Evolutionary conservation across 306 rosid genomes (phyloP), one percentile per base, ranked within the genome.

Genomic region (Hippophae rhamnoides): DNA sequence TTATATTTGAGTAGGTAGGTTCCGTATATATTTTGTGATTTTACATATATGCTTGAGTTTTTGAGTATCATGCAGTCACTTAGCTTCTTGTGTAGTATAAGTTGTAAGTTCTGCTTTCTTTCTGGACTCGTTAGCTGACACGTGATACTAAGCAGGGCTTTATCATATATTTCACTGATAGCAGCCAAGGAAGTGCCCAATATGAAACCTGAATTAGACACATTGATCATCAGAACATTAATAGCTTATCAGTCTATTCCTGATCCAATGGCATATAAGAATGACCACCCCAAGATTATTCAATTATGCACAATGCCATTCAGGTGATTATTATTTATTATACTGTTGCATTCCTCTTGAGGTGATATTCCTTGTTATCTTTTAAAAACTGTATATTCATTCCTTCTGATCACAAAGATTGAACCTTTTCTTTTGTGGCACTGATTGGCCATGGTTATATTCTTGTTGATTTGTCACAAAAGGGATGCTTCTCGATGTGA

Each of bases 231-330:
- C 76, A 74, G 77, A 67, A 85, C 82, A 23, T 73, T 92, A 69
- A 77, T 81, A 70, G 98, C 98, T 45, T 87, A 87, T 60, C 98
- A 81, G 66, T 88, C 95, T 58, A 80, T 92, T 72, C 95, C 93
- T 54, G 89, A 92, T 78, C 93, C 98, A 14, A 52, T 63, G 65
- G 65, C 88, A 73, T 92, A 81, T 75, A 85, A 76, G 74, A 85
- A 74, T 63, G 98, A 87, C 69, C 95, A 87, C 74, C 74, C 81
- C 55, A 84, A 67, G 76, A 80, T 92, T 58, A 84, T 85, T 68
- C 86, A 85, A 70, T 67, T 87, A 49, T 92, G 98, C 77, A 79
- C 95, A 65, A 80, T 78, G 66, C 98, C 98, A 47, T 92, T 83
- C 84, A 85, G 95, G 98, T 92, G 81, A 58, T 68, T 5, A 54